These are phyloP conservation scores for Nevesoporus exiguus DNA, from an alignment of 768 basidiomycete species.

Conservation along the genomic window DNA sequence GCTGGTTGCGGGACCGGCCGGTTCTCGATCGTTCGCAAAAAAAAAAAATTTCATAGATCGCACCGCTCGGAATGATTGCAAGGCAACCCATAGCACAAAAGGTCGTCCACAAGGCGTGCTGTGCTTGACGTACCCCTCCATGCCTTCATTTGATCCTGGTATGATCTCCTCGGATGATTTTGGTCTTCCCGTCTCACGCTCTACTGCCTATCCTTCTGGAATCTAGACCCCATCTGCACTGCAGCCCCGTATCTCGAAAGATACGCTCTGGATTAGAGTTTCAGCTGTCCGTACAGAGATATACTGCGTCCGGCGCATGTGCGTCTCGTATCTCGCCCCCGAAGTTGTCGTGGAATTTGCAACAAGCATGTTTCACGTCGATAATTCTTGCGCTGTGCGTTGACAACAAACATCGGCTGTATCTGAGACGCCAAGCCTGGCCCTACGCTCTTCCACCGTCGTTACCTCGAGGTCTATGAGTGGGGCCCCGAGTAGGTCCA, in stretches of 20 bases:
- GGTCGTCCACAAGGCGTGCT: slow-evolving; percentile 2
- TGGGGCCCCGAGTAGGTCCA: background rate
- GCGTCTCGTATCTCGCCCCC: slow-evolving; percentile 7
- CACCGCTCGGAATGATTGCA: background rate
- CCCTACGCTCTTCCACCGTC: background rate
- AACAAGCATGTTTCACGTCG: background rate
- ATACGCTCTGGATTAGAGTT: slow-evolving; percentile 20
- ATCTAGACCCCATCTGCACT: background rate
- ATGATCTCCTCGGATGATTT: slow-evolving; percentile 27
- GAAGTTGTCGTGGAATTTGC: background rate
- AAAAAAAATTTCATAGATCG: slow-evolving; percentile 3
- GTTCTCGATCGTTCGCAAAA: slow-evolving; percentile 8
- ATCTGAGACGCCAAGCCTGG: slow-evolving; percentile 6
- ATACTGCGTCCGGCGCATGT: slow-evolving; percentile 12
- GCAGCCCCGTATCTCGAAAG: slow-evolving; percentile 12
- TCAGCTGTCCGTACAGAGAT: slow-evolving; percentile 1
- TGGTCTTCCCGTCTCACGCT: slow-evolving; percentile 2
- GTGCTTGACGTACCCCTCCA: slow-evolving; percentile 18
- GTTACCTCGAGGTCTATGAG: slow-evolving; percentile 7
- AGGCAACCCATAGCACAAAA: slow-evolving; percentile 1
- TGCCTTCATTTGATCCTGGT: background rate
- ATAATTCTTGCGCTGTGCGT: background rate
- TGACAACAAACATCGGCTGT: background rate
- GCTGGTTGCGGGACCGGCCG: slow-evolving; percentile 26
- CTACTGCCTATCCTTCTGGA: background rate